Evolutionary conservation across 768 basidiomycete genomes (phyloP).

Genomic region (Boletales sp.): DNA sequence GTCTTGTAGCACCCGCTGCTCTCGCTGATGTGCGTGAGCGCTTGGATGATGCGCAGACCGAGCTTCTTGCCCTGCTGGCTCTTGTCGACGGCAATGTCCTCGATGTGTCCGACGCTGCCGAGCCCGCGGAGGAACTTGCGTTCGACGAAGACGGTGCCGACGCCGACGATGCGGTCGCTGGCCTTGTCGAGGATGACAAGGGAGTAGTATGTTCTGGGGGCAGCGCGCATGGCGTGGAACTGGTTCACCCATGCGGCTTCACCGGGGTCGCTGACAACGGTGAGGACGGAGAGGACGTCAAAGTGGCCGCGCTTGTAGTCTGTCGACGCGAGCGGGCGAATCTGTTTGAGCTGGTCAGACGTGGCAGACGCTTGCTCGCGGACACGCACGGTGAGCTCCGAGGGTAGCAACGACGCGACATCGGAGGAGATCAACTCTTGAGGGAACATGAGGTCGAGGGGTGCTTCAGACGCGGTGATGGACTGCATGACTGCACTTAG

Average conservation of each 20-base stretch:
- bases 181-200: conserved; percentile 77
- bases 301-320: conserved; percentile 85
- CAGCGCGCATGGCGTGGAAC: conserved; percentile 56
- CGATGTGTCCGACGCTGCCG: conserved; percentile 92
- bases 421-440: conserved; percentile 65
- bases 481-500: conserved; percentile 8
- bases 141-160: conserved; percentile 85
- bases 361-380: background rate
- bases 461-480: conserved; percentile 46
- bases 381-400: conserved; percentile 34
- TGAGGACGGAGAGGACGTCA: conserved; percentile 69
- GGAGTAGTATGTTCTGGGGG: conserved; percentile 69
- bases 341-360: conserved; percentile 41
- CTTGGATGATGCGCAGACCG: conserved; percentile 82
- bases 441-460: conserved; percentile 77
- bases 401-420: conserved; percentile 55
- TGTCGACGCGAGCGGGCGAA: conserved; percentile 84
- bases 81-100: conserved; percentile 94
- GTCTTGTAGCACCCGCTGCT: conserved; percentile 88
- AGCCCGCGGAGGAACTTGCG: conserved; percentile 88
- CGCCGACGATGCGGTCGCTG: conserved; percentile 77
- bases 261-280: conserved; percentile 65
- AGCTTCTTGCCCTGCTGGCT: conserved; percentile 88
- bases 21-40: conserved; percentile 83
- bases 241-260: conserved; percentile 66